phyloP scores from a whole-genome alignment of 2,329 filamentous ascomycete species.

The Fusarium graminum region DNA sequence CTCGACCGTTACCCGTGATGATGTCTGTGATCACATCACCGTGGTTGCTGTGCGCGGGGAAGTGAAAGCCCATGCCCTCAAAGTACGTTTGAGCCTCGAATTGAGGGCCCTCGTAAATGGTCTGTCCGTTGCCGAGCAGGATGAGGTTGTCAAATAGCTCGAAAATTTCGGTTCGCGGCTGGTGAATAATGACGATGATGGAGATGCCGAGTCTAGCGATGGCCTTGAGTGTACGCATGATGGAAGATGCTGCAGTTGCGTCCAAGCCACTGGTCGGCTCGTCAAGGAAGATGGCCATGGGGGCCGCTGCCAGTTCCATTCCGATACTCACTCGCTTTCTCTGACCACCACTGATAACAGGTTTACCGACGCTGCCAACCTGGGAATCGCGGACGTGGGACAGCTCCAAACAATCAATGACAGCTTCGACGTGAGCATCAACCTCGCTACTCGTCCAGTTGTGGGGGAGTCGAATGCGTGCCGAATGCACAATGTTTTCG shows the following conservation, averaged over 20 bases:
- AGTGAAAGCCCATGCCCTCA: constrained; percentile 64
- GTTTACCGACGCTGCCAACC: constrained; percentile 65
- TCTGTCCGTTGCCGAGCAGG: constrained; percentile 66
- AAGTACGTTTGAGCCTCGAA: constrained; percentile 62
- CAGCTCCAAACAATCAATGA: constrained; percentile 67
- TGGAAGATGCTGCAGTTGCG: constrained; percentile 66
- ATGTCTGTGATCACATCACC: constrained; percentile 73
- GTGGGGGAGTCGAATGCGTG: constrained; percentile 65
- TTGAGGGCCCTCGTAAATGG: constrained; percentile 66
- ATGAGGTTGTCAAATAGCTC: constrained; percentile 68
- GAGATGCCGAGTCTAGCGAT: constrained; percentile 68
- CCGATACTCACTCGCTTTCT: constrained; percentile 71
- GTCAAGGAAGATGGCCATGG: constrained; percentile 67
- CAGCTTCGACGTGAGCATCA: constrained; percentile 65
- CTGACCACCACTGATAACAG: constrained; percentile 69
- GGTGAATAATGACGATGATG: constrained; percentile 70
- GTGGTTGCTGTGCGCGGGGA: constrained; percentile 64
- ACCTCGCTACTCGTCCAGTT: constrained; percentile 65
- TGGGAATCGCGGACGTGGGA: constrained; percentile 64
- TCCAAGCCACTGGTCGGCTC: constrained; percentile 68
- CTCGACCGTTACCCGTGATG: constrained; percentile 67
- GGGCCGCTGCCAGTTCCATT: constrained; percentile 68
- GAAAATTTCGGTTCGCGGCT: constrained; percentile 71
- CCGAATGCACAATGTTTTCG: constrained; percentile 73
- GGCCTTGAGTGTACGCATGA: constrained; percentile 67